phyloP scores from a whole-genome alignment of 805 yeast species.

The Zygosaccharomyces bailii region DNA sequence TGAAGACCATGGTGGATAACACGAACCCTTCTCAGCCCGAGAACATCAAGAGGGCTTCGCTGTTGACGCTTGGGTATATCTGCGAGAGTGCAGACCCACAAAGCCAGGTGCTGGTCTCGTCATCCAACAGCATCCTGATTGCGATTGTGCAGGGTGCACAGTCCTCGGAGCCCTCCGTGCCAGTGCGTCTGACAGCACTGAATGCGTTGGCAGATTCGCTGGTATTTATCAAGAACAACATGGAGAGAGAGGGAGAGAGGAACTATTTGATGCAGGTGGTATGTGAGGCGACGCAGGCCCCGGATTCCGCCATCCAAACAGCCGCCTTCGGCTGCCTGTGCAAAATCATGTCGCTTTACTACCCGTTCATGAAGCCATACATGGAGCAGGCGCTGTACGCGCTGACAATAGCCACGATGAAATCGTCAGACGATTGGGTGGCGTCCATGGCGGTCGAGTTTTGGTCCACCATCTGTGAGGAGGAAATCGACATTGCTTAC shows the following conservation, averaged over 20 bases:
- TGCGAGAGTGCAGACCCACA: slow-evolving; percentile 91
- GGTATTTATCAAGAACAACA: slow-evolving; percentile 83
- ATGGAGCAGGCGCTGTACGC: slow-evolving; percentile 96
- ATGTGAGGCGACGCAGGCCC: slow-evolving; percentile 96
- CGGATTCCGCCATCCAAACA: slow-evolving; percentile 77
- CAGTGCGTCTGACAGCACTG: slow-evolving; percentile 84
- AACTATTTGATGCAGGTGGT: slow-evolving; percentile 98
- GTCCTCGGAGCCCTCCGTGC: slow-evolving; percentile 64
- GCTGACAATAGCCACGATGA: slow-evolving; percentile 89
- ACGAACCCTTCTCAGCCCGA: slow-evolving; percentile 77
- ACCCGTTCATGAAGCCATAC: slow-evolving; percentile 84
- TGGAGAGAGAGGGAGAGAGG: slow-evolving; percentile 91
- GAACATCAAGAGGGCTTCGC: slow-evolving; percentile 78
- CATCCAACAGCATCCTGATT: slow-evolving; percentile 87
- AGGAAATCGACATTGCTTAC: slow-evolving; percentile 75
- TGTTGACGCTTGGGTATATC: slow-evolving; percentile 88
- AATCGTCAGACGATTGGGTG: slow-evolving; percentile 65
- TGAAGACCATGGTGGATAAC: slow-evolving; percentile 78
- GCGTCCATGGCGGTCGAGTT: slow-evolving; percentile 98
- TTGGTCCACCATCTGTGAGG: slow-evolving; percentile 99
- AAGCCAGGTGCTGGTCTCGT: slow-evolving; percentile 66
- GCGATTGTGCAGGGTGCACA: slow-evolving; percentile 98
- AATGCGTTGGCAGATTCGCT: slow-evolving; percentile 88
- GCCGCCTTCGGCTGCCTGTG: slow-evolving; percentile 96
- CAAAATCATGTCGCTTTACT: slow-evolving; percentile 84